Base-by-base conservation (phyloP, 768 basidiomycete genomes). In the Neoboletus brunneissimus region DNA sequence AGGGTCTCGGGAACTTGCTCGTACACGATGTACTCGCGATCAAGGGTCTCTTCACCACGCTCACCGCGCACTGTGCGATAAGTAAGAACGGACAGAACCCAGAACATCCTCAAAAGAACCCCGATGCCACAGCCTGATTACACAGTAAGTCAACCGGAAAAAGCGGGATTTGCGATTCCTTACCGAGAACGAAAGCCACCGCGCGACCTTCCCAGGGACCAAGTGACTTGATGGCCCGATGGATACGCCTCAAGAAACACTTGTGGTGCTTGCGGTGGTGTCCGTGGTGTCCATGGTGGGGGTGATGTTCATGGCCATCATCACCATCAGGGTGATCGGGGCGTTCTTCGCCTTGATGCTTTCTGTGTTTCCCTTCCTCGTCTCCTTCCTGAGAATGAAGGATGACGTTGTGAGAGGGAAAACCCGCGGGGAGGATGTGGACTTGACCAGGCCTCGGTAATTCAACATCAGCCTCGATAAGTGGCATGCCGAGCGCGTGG, bases 191-290 rank as follows among this genome's bases (percentile, higher is more conserved):
- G 57, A 93, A 93, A 4, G 91, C 85, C 16, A 93, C 85, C 11
- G 85, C 84, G 48, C 89, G 79, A 49, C 89, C 89, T 72, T 93
- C 91, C 89, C 91, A 92, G 20, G 83, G 83, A 13, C 89, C 88
- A 16, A 93, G 81, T 9, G 81, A 70, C 76, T 83, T 83, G 53
- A 92, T 72, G 3, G 89, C 86, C 53, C 72, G 73, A 64, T 86
- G 82, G 58, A 92, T 73, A 45, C 91, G 84, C 44, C 69, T 73
- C 46, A 80, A 55, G 79, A 89, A 89, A 34, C 79, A 73, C 51
- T 73, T 67, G 57, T 60, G 66, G 31, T 67, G 70, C n/a, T 61
- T 61, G 48, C 54, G 73, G n/a, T 58, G 56, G 48, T 55, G 63
- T 13, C 65, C 64, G 35, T 66, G 54, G 20, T 53, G 60, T 7